phyloP scores from a whole-genome alignment of 805 yeast genomes.

The Wickerhamiella allomyrinae region DNA sequence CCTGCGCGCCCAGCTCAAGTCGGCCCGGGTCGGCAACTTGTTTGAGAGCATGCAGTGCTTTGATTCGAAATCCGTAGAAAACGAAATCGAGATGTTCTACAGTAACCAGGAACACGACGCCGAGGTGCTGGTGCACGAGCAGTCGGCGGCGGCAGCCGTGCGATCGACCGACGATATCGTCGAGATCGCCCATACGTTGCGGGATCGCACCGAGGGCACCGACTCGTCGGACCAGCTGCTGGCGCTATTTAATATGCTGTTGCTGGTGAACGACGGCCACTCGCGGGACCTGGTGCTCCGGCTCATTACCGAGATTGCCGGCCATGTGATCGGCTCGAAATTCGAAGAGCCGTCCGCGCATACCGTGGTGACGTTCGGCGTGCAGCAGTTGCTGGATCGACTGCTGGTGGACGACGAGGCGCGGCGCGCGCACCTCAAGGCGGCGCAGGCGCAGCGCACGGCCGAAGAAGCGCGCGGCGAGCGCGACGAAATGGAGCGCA shows the following conservation, averaged over 20 bases:
- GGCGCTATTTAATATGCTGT: slow-evolving; percentile 53
- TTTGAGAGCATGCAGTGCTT: slow-evolving; percentile 36
- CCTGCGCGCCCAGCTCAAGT: slow-evolving; percentile 44
- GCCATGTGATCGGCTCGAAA: slow-evolving; percentile 29
- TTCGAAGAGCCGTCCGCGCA: slow-evolving; percentile 36
- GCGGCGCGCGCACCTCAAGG: slow-evolving; percentile 47
- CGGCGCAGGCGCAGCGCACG: slow-evolving; percentile 36
- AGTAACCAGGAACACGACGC: slow-evolving; percentile 33
- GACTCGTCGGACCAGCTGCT: slow-evolving; percentile 45
- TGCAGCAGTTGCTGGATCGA: slow-evolving; percentile 55
- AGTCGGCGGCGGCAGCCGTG: neutral
- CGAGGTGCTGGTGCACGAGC: slow-evolving; percentile 16
- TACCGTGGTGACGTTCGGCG: slow-evolving; percentile 49
- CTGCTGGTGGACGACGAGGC: slow-evolving; percentile 81
- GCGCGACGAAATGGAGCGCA: slow-evolving; percentile 47
- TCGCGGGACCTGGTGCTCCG: slow-evolving; percentile 37
- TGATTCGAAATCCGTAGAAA: slow-evolving; percentile 43
- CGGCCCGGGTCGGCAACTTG: slow-evolving; percentile 41
- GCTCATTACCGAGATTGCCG: slow-evolving; percentile 48
- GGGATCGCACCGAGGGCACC: slow-evolving; percentile 42
- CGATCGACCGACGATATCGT: slow-evolving; percentile 47
- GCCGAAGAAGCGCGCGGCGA: slow-evolving; percentile 47
- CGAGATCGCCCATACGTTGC: slow-evolving; percentile 45
- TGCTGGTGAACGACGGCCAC: slow-evolving; percentile 31
- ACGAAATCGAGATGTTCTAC: slow-evolving; percentile 50